phyloP scores from a whole-genome alignment of 768 basidiomycete species.

The Tylopilus subfusipes region DNA sequence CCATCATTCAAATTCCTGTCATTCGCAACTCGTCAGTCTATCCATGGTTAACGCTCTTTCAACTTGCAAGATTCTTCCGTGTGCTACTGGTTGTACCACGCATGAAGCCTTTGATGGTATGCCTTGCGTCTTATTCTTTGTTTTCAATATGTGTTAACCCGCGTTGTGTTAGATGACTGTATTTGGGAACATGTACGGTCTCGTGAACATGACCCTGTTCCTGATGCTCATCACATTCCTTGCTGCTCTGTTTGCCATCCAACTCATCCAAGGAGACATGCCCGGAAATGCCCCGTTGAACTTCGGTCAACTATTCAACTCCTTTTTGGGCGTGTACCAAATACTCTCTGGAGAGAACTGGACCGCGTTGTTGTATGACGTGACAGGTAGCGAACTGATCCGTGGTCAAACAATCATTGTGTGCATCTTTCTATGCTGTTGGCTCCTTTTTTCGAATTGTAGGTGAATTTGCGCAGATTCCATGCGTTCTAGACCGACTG shows the following conservation, averaged over 20 bases:
- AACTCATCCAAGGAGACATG: constrained; percentile 84
- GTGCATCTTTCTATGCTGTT: constrained; percentile 68
- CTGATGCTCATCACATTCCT: constrained; percentile 84
- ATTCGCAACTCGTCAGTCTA: constrained; percentile 64
- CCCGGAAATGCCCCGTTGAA: constrained; percentile 50
- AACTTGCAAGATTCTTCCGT: constrained; percentile 83
- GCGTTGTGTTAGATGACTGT: constrained; percentile 61
- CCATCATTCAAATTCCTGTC: constrained; percentile 78
- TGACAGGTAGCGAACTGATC: constrained; percentile 55
- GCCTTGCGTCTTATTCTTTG: neutral
- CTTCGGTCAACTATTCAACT: constrained; percentile 78
- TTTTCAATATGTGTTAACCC: constrained; percentile 6
- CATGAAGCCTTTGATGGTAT: constrained; percentile 82
- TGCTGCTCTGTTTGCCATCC: constrained; percentile 75
- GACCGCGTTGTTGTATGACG: constrained; percentile 67
- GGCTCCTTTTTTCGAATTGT: constrained; percentile 95
- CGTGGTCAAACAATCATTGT: constrained; percentile 69
- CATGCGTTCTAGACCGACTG: too few species aligned
- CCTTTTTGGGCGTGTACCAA: constrained; percentile 84
- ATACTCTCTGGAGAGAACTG: constrained; percentile 94
- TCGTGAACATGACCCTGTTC: constrained; percentile 90
- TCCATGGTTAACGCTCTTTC: constrained; percentile 88
- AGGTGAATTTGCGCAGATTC: constrained; percentile 33
- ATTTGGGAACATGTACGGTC: constrained; percentile 87
- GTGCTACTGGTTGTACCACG: constrained; percentile 87